phyloP scores from a whole-genome alignment of 108 stramenopile genomes.

The Nitzschia palea region DNA sequence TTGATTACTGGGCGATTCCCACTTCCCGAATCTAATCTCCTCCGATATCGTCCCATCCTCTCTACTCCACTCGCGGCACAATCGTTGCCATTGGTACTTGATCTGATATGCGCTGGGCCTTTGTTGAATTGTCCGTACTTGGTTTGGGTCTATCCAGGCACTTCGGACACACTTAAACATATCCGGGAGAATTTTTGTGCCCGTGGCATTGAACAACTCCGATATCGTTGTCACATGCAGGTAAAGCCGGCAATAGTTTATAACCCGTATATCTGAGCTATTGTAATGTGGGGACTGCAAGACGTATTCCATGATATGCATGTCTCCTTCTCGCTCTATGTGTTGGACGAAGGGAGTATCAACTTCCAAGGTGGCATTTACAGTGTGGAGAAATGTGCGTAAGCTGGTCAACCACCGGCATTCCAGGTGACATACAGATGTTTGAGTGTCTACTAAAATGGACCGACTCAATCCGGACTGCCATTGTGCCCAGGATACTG shows the following conservation, averaged over 20 bases:
- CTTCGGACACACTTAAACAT: neutral
- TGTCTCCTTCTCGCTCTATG: neutral
- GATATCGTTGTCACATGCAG: slow-evolving; percentile 5
- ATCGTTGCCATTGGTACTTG: neutral
- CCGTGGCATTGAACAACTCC: neutral
- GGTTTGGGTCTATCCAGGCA: neutral
- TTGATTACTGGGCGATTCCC: neutral
- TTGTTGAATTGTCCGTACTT: neutral
- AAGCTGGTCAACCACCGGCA: too few species aligned
- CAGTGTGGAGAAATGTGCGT: neutral
- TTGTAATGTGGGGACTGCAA: neutral
- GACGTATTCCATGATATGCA: neutral
- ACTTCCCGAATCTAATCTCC: neutral
- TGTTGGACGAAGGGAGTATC: neutral
- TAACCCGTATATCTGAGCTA: neutral
- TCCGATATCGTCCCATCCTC: too few species aligned
- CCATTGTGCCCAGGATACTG: too few species aligned
- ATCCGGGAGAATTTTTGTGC: neutral
- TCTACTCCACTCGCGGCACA: neutral
- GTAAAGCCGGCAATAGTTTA: slow-evolving; percentile 13
- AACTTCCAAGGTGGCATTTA: too few species aligned
- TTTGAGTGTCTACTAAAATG: neutral
- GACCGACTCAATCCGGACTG: neutral
- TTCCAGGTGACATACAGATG: neutral
- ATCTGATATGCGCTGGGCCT: neutral